phyloP scores from a whole-genome alignment of 2,329 filamentous ascomycete genomes.

The Sporothrix brasiliensis region DNA sequence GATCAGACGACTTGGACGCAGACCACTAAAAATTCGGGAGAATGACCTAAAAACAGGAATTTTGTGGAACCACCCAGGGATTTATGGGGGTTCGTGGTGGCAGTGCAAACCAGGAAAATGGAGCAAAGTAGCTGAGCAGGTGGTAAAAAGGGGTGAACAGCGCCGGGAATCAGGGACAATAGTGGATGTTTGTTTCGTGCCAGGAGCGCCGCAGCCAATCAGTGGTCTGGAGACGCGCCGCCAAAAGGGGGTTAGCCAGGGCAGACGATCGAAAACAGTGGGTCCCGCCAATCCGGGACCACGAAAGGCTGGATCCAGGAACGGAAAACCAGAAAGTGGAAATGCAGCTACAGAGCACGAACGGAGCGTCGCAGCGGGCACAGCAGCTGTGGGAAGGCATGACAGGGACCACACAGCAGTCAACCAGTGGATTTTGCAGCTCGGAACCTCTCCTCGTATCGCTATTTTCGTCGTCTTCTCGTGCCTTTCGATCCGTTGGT shows the following conservation, averaged over 20 bases:
- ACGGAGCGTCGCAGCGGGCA: background rate
- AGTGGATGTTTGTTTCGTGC: constrained; percentile 23
- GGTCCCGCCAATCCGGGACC: background rate
- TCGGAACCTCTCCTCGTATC: constrained; percentile 15
- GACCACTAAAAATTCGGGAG: constrained; percentile 1
- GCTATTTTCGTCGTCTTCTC: constrained; percentile 20
- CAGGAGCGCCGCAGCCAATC: constrained; percentile 10
- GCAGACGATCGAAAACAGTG: background rate
- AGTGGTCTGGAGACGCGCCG: background rate
- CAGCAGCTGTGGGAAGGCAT: background rate
- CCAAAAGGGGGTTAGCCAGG: constrained; percentile 17
- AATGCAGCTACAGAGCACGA: too few species aligned
- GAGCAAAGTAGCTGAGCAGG: background rate
- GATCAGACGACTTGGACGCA: background rate
- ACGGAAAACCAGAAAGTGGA: background rate
- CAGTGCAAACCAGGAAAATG: constrained; percentile 19
- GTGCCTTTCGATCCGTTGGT: constrained; percentile 6
- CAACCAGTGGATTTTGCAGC: background rate
- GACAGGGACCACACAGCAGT: background rate
- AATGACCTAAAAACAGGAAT: background rate
- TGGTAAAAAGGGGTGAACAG: background rate
- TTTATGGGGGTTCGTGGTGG: constrained; percentile 2
- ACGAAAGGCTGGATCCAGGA: constrained; percentile 18
- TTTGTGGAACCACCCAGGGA: constrained; percentile 6
- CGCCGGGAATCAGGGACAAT: background rate